These are phyloP conservation scores for Pseudotulostoma volvatum DNA, from an alignment of 495 filamentous ascomycete genomes.

Conservation along the genomic window DNA sequence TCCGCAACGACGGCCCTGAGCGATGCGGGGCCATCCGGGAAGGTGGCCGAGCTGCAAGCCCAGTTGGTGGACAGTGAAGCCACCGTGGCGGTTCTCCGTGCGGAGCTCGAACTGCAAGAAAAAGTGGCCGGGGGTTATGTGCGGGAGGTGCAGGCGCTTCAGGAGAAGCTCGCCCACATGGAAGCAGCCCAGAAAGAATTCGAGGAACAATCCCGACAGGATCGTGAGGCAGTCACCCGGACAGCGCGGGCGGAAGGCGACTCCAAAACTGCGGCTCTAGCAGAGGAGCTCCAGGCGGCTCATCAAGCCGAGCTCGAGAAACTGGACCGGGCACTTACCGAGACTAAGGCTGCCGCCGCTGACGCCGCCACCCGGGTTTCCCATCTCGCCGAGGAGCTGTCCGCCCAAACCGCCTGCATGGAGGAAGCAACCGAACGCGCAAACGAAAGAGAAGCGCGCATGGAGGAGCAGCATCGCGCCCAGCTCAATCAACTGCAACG, in stretches of 20 bases:
- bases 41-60: constrained; percentile 23
- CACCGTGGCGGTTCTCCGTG: constrained; percentile 21
- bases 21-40: constrained; percentile 12
- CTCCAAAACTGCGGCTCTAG: constrained; percentile 17
- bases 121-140: constrained; percentile 22
- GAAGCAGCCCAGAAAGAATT: constrained; percentile 25
- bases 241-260: constrained; percentile 22
- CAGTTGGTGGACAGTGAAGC: constrained; percentile 30
- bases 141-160: constrained; percentile 22
- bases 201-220: constrained; percentile 24
- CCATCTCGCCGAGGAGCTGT: constrained; percentile 23
- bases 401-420: constrained; percentile 17
- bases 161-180: constrained; percentile 22
- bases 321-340: constrained; percentile 22
- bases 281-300: constrained; percentile 24
- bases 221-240: constrained; percentile 26
- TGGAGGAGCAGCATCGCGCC: constrained; percentile 14
- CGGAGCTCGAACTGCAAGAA: constrained; percentile 27
- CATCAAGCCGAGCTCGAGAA: constrained; percentile 24
- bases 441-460: constrained; percentile 23
- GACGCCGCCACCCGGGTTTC: constrained; percentile 25
- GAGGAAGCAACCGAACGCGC: constrained; percentile 14
- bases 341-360: constrained; percentile 20
- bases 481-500: constrained; percentile 21
- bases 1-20: constrained; percentile 13